Evolutionary conservation across 1,284 basidiomycete genomes (phyloP), one percentile per base, ranked within the genome.

Genomic region (Erythrobasidium hasegawianum): DNA sequence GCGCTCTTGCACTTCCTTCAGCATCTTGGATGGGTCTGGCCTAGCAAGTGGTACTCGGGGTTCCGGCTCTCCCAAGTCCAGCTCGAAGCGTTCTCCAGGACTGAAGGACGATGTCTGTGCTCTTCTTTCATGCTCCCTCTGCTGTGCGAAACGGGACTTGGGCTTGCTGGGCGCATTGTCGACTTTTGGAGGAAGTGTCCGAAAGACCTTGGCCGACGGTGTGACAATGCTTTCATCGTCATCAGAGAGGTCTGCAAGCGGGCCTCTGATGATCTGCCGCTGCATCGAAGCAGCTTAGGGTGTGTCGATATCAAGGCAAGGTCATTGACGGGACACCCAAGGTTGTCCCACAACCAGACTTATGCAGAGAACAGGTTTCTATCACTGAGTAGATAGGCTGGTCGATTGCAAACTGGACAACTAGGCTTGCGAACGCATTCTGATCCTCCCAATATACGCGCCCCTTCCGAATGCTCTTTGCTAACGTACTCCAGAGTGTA

Each of bases 1-100:
- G 1, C 66, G 62, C 29, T 73, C 72, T 26, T 68, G 39, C 40
- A 73, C 58, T 29, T 70, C 67, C 22, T 68, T 68, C 47, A 73
- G 58, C 33, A 73, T 45, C 5, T 57, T 53, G 11, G 56, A 43
- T 13, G 39, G 27, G 33, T 22, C 16, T n/a, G 66, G 59, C 29
- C 22, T 13, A 5, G 56, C 20, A 40, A 45, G 39, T 27, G 47
- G 16, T 13, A 56, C 54, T 29, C 10, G 61, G 40, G 22, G 49
- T 26, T 45, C 39, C 40, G 20, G 41, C 26, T 24, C 59, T 11
- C 70, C 68, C 2, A 71, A 50, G 40, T 71, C 45, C 16, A 71
- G 29, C 49, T 69, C 53, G 66, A 72, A 72, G 27, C 71, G 61
- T 22, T 70, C 64, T 10, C 20, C 11, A 54, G 20, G 16, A 52